Evolutionary conservation across 192 early-diverging fungal species (phyloP).

Genomic region (Coemansia sp.): DNA sequence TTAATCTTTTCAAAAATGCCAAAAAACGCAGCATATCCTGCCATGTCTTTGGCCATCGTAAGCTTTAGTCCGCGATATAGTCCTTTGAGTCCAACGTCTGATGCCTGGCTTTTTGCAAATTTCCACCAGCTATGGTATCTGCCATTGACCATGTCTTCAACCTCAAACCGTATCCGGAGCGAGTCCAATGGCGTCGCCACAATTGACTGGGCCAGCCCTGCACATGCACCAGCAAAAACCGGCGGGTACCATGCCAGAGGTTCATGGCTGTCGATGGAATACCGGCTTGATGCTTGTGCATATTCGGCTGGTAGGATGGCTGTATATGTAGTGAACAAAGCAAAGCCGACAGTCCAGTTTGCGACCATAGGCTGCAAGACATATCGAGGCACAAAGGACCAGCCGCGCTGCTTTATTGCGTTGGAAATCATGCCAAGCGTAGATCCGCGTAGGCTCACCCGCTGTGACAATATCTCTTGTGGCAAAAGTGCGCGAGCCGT

Average conservation of each 20-base stretch:
- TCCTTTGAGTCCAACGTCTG: slow-evolving; percentile 21
- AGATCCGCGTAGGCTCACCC: slow-evolving; percentile 62
- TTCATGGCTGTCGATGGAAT: slow-evolving; percentile 38
- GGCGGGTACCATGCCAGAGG: slow-evolving; percentile 44
- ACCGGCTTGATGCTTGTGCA: slow-evolving; percentile 39
- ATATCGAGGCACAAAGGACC: slow-evolving; percentile 69
- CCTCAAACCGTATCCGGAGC: slow-evolving; percentile 73
- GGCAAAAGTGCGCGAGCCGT: slow-evolving; percentile 75
- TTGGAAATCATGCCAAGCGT: slow-evolving; percentile 74
- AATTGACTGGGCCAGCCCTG: slow-evolving; percentile 73
- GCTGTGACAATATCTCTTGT: slow-evolving; percentile 41
- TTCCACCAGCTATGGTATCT: slow-evolving; percentile 69
- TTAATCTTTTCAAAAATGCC: slow-evolving; percentile 80
- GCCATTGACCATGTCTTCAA: slow-evolving; percentile 69
- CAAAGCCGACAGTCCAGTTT: slow-evolving; percentile 74
- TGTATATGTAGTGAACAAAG: slow-evolving; percentile 75
- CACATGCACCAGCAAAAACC: slow-evolving; percentile 59
- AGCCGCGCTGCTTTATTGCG: slow-evolving; percentile 69
- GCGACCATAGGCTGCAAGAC: slow-evolving; percentile 73
- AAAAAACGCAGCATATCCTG: slow-evolving; percentile 77
- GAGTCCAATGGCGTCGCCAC: slow-evolving; percentile 77
- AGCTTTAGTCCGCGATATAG: slow-evolving; percentile 49
- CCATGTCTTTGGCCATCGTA: slow-evolving; percentile 64
- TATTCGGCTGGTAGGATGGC: slow-evolving; percentile 40
- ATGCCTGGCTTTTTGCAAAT: slow-evolving; percentile 62